Conservation (phyloP, 805 yeast genomes). For the Kuraishia capsulata region DNA sequence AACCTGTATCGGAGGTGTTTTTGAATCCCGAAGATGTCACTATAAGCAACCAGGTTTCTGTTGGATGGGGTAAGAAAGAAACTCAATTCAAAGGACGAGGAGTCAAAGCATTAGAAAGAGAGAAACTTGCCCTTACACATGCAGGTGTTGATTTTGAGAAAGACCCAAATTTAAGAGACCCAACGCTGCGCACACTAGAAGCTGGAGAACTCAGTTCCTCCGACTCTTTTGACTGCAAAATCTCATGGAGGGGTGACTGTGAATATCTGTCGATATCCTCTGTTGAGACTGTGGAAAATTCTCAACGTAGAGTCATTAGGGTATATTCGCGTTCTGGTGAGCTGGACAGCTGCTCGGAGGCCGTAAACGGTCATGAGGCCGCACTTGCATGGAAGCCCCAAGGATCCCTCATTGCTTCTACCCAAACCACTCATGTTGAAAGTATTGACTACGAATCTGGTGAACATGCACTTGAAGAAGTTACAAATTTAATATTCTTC, state of each 20-base stretch:
- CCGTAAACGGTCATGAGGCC: constrained; percentile 75
- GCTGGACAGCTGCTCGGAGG: constrained; percentile 78
- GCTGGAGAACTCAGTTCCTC: constrained; percentile 49
- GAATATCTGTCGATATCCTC: constrained; percentile 67
- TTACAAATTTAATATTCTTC: constrained; percentile 59
- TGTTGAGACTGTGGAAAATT: constrained; percentile 37
- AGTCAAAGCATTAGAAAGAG: constrained; percentile 70
- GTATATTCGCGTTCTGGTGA: constrained; percentile 76
- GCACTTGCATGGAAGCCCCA: constrained; percentile 82
- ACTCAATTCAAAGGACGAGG: constrained; percentile 96
- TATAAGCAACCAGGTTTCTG: constrained; percentile 77
- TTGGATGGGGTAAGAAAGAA: constrained; percentile 97
- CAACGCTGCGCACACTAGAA: constrained; percentile 74
- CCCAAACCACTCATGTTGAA: constrained; percentile 29
- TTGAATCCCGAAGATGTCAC: constrained; percentile 54
- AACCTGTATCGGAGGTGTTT: constrained; percentile 61
- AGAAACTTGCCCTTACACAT: constrained; percentile 40
- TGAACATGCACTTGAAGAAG: constrained; percentile 37
- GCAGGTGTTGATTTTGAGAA: constrained; percentile 64
- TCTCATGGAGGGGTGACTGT: constrained; percentile 97
- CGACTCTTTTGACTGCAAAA: constrained; percentile 38
- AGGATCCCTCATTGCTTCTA: constrained; percentile 77
- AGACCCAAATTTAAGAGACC: constrained; percentile 61
- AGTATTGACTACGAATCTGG: constrained; percentile 33
- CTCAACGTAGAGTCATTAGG: constrained; percentile 66